These are phyloP conservation scores for Rhypophila decipiens DNA, from an alignment of 495 filamentous ascomycete species.

Conservation along the genomic window DNA sequence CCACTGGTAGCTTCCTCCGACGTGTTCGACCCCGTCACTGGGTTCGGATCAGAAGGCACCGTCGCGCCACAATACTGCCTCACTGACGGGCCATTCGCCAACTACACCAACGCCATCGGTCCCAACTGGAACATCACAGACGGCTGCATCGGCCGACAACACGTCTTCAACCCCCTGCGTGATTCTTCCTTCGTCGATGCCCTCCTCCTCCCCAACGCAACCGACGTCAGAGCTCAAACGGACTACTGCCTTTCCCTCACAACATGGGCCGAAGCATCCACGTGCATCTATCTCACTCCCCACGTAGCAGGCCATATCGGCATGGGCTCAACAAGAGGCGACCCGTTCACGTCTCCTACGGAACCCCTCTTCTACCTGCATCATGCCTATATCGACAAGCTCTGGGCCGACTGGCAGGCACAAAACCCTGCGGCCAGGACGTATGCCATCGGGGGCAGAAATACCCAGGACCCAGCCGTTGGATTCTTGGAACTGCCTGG, in stretches of 20 bases:
- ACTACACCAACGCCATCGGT: slow-evolving; percentile 19
- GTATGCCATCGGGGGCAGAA: not conserved
- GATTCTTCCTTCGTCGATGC: too few species aligned
- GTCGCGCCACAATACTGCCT: slow-evolving; percentile 31
- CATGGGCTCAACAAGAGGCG: slow-evolving; percentile 9
- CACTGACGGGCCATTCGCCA: slow-evolving; percentile 29
- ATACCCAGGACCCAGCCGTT: slow-evolving; percentile 1
- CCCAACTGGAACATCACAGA: slow-evolving; percentile 20
- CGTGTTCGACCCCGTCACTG: slow-evolving; percentile 24
- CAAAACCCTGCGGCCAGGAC: slow-evolving; percentile 21
- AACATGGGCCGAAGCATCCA: not conserved
- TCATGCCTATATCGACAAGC: slow-evolving; percentile 4
- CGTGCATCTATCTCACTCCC: slow-evolving; percentile 13
- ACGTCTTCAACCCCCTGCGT: slow-evolving; percentile 9
- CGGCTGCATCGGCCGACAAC: slow-evolving; percentile 30
- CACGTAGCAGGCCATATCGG: slow-evolving; percentile 32
- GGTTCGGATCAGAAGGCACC: slow-evolving; percentile 34
- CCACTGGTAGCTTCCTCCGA: slow-evolving; percentile 25
- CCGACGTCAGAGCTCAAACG: slow-evolving; percentile 1
- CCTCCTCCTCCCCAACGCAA: too few species aligned
- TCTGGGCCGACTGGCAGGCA: slow-evolving; percentile 6
- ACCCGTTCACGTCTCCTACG: not conserved
- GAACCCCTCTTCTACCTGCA: slow-evolving; percentile 5
- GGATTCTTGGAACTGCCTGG: not conserved
- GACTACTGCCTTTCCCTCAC: not conserved